Percentiles rank a stretch among this genome's conserved stretches.
Evolutionary conservation across 148 eudicot species (phyloP).

Genomic region (Camellia sinensis): DNA sequence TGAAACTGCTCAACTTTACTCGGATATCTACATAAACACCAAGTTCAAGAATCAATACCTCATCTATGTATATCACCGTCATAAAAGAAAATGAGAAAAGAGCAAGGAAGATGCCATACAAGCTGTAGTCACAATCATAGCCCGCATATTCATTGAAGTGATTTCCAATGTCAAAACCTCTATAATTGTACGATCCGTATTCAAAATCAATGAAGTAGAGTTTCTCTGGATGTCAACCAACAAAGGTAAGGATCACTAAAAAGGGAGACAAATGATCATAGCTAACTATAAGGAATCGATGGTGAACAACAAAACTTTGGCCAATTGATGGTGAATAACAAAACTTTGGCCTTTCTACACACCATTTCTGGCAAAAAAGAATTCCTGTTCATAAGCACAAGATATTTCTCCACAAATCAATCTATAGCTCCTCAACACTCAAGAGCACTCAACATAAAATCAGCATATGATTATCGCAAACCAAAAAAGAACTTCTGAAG

Average conservation of each 20-base stretch:
- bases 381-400: slow-evolving; percentile 51
- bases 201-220: slow-evolving; percentile 95
- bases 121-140: slow-evolving; percentile 91
- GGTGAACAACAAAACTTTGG: background rate
- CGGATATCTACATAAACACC: slow-evolving; percentile 66
- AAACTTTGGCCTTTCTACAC: background rate
- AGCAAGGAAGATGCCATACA: slow-evolving; percentile 44
- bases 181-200: slow-evolving; percentile 90
- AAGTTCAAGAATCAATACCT: slow-evolving; percentile 12
- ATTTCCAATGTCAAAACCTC: slow-evolving; percentile 97
- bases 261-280: background rate
- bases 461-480: background rate
- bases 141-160: slow-evolving; percentile 99
- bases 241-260: slow-evolving; percentile 4
- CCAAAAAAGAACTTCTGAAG: background rate
- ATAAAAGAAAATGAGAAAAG: background rate
- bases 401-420: slow-evolving; percentile 19
- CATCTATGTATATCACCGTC: background rate
- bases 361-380: too few species aligned
- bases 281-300: background rate
- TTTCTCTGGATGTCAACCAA: slow-evolving; percentile 53
- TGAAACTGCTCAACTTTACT: slow-evolving; percentile 80
- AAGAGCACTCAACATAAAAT: background rate
- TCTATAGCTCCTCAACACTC: background rate
- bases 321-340: background rate